phyloP scores from a whole-genome alignment of 495 filamentous ascomycete genomes.

The Tuber magnatum region DNA sequence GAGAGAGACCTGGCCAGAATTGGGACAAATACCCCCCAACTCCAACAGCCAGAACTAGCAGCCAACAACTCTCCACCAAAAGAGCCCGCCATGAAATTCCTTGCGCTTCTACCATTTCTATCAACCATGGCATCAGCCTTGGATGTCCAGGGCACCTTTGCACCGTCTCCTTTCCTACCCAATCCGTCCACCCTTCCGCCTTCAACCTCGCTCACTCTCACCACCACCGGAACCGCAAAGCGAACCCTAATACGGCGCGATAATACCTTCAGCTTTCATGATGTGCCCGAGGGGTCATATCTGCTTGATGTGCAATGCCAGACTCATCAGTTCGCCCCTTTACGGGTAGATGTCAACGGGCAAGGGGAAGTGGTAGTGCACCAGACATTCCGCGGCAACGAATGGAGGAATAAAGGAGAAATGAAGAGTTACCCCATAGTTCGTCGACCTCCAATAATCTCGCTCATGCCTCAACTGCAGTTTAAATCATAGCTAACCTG shows the following conservation, averaged over 20 bases:
- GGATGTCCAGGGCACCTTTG: slow-evolving; percentile 29
- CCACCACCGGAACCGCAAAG: slow-evolving; percentile 47
- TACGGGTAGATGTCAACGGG: slow-evolving; percentile 64
- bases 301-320: slow-evolving; percentile 68
- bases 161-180: slow-evolving; percentile 43
- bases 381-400: slow-evolving; percentile 82
- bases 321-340: slow-evolving; percentile 65
- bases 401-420: slow-evolving; percentile 75
- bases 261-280: slow-evolving; percentile 65
- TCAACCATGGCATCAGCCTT: slow-evolving; percentile 30
- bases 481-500: slow-evolving; percentile 2
- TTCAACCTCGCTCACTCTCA: slow-evolving; percentile 66
- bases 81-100: slow-evolving; percentile 31
- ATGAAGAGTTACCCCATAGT: slow-evolving; percentile 61
- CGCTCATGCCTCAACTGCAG: not conserved
- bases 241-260: slow-evolving; percentile 56
- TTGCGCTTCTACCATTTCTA: slow-evolving; percentile 22
- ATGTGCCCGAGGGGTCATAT: slow-evolving; percentile 62
- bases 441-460: slow-evolving; percentile 43
- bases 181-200: slow-evolving; percentile 55
- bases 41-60: not conserved
- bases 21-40: not conserved
- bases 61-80: not conserved
- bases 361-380: slow-evolving; percentile 52
- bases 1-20: not conserved